Evolutionary conservation across 2,329 filamentous ascomycete species (phyloP), one percentile per base, ranked within the genome.

Genomic region (Coniochaeta sp.): DNA sequence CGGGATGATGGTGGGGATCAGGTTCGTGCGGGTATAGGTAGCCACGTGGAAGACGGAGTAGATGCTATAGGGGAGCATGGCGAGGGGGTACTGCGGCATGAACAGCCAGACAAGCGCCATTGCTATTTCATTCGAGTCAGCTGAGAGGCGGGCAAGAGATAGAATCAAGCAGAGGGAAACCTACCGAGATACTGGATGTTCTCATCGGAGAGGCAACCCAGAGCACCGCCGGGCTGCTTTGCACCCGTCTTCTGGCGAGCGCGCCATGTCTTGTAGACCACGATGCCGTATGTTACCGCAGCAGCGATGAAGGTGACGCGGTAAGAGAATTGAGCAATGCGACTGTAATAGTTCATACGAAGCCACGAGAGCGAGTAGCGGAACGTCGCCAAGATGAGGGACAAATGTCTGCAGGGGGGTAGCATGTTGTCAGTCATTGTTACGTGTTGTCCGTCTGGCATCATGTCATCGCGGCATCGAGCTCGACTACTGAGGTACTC

Each of bases 1-100:
- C 17, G 92, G 90, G 70, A 89, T 82, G 69, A 99, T 72, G 64
- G 90, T 91, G 63, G 95, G 95, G 69, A 99, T 89, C 66, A 99
- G 78, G 79, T 96, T 96, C 74, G 90, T 89, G 74, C 95, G 92
- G 66, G 90, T 90, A 79, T 99, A 99, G 66, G 95, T 98, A 63
- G 93, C 91, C 67, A 98, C 92, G 79, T 99, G 95, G 87, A 99
- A 99, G 76, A 98, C 77, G 62, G 93, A 98, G 85, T 98, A 99
- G 76, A 99, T 91, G 68, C 87, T 88, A 79, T 96, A 99, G 31
- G 95, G 95, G 60, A 97, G 85, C 70, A 99, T 85, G 60, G 95
- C 95, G 68, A 97, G 83, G 40, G 91, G 88, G 70, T 96, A 89
- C 79, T 97, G 93, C 68, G 90, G 89, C 63, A 89, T 87, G 76